Base-by-base conservation (phyloP, 2,329 filamentous ascomycete species). In the Monosporascus sp. region DNA sequence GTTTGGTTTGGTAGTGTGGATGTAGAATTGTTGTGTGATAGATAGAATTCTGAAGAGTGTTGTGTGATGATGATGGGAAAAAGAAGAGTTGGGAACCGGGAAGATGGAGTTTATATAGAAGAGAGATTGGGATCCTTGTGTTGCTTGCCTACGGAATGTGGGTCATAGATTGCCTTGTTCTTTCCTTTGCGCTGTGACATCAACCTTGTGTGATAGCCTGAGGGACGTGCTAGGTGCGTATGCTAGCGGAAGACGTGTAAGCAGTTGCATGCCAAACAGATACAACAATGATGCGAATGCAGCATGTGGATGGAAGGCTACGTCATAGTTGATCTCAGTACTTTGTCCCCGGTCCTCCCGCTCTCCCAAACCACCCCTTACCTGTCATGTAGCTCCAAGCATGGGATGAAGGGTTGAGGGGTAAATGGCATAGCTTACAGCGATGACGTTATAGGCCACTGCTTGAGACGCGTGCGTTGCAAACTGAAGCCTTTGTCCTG, bases 101-200 rank as follows among this genome's bases (percentile, higher is more conserved):
- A 52, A 54, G 47, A 48, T 43, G 22, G 52, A 49, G 56, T 60
- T 60, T 64, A 64, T 59, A 65, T 65, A 64, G 54, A 17, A 54
- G 49, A 50, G 47, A 53, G 51, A 54, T 44, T 41, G 48, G 22
- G 7, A 15, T 20, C 38, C 24, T 50, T 25, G 27, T 35, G 18
- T 7, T 18, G 18, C 39, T 18, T 24, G 39, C 22, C n/a, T 39
- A 20, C n/a, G 14, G 22, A 31, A 41, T 22, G 37, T 15, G 25
- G 39, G 20, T 46, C 17, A n/a, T 15, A 44, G 31, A 2, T 35
- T 35, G 24, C 39, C 38, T 39, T 43, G 24, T 27, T 22, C 24
- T 18, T 31, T 39, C 35, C 18, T 50, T 35, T 35, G 31, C 9
- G 24, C n/a, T 25, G 37, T 39, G n/a, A 50, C 48, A 22, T 50